Evolutionary conservation across 2,329 filamentous ascomycete genomes (phyloP), one percentile per base, ranked within the genome.

Genomic region (Neonectria sp.): DNA sequence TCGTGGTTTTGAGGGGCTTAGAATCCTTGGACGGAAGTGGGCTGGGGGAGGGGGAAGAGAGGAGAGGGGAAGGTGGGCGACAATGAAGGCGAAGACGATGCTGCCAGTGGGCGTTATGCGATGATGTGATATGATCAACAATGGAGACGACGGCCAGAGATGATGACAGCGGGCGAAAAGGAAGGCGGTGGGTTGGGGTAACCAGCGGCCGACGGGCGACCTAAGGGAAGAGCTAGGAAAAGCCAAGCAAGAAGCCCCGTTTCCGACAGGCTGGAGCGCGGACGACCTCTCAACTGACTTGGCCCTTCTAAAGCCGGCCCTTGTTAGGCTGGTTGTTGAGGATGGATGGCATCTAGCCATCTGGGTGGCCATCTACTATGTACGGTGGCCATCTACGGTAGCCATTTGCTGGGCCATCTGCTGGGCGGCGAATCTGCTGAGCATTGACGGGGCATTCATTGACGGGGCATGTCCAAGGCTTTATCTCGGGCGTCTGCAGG

Each of bases 171-270:
- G 57, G 52, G 25, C 43, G 55, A 63, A 57, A 57, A 48, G 64
- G 46, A 43, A 61, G 57, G 64, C 59, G 64, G 64, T 63, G 64
- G 64, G 60, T 63, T 67, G 55, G 55, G 64, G 63, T 43, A 63
- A 51, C 29, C 53, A 51, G 53, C 27, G 37, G 25, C 27, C 21
- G 35, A 31, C 27, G 48, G 27, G 9, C 31, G 46, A 21, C 60
- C 60, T 48, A 45, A 45, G 40, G 40, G 6, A 43, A 60, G 27
- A 55, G 33, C 33, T 15, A 55, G 37, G 37, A 27, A 52, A 25
- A 46, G 55, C 37, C 61, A 53, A 40, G 46, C 33, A 45, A n/a
- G 33, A 51, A 59, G 33, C 53, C 52, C 58, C 33, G 58, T 57
- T 55, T 62, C 52, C 58, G 58, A 66, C 63, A 56, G 45, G 37